These are phyloP conservation scores for Teratosphaeria pseudoeucalypti DNA, from an alignment of 2,329 filamentous ascomycete species.

Conservation along the genomic window DNA sequence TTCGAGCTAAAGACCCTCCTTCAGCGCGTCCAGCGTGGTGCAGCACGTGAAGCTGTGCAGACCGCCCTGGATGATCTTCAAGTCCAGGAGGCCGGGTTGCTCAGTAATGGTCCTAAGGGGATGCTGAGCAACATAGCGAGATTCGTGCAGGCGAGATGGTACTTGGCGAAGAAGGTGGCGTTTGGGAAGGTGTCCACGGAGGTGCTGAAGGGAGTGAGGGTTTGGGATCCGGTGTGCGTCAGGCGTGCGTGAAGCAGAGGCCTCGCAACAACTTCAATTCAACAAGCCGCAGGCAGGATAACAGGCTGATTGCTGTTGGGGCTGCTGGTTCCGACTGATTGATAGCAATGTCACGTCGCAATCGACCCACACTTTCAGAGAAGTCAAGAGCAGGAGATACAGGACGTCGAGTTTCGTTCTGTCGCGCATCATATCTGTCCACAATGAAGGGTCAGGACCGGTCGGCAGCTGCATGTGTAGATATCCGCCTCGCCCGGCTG, in stretches of 20 bases:
- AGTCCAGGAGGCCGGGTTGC: neutral
- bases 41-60: neutral
- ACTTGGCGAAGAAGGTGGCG: neutral
- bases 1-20: neutral
- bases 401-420: constrained; percentile 30
- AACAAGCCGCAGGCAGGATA: neutral
- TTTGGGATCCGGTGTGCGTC: neutral
- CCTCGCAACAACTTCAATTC: neutral
- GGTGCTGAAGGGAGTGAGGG: neutral
- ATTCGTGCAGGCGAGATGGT: neutral
- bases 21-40: neutral
- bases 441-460: constrained; percentile 34
- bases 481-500: constrained; percentile 14
- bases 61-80: neutral
- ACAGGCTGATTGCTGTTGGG: neutral
- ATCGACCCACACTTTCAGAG: constrained; percentile 42
- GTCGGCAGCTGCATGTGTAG: constrained; percentile 14
- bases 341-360: constrained; percentile 35
- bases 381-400: constrained; percentile 40
- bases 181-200: neutral
- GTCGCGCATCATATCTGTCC: constrained; percentile 31
- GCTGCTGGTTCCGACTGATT: neutral
- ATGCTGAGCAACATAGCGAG: neutral
- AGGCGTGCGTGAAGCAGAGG: neutral
- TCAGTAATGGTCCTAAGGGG: neutral